Evolutionary conservation across 1,284 basidiomycete genomes (phyloP).

Genomic region (Leccinum angustisporum): DNA sequence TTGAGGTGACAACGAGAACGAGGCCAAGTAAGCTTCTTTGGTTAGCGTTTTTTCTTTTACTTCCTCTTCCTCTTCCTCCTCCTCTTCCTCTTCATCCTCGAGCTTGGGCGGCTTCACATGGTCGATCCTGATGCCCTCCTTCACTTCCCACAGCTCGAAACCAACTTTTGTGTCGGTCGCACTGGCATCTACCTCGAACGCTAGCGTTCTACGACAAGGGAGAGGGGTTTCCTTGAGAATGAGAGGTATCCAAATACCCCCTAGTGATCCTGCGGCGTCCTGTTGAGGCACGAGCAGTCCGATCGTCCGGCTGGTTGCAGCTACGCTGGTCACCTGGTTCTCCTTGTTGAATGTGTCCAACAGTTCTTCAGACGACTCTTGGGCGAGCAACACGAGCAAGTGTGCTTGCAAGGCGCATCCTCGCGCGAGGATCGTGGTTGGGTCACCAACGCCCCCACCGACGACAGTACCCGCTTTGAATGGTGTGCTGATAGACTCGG

Average conservation of each 20-base stretch:
- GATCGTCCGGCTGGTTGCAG: conserved; percentile 67
- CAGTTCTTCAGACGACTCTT: conserved; percentile 50
- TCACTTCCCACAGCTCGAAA: conserved; percentile 88
- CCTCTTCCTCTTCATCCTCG: conserved; percentile 55
- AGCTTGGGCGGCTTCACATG: conserved; percentile 52
- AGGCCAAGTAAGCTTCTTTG: conserved; percentile 61
- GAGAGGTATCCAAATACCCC: conserved; percentile 66
- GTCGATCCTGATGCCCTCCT: conserved; percentile 77
- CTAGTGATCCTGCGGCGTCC: conserved; percentile 43
- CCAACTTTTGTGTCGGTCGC: conserved; percentile 53
- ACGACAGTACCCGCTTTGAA: conserved; percentile 65
- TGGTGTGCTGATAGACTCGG: conserved; percentile 64
- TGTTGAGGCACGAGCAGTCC: conserved; percentile 79
- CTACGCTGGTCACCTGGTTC: conserved; percentile 44
- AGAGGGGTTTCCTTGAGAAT: conserved; percentile 76
- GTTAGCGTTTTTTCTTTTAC: conserved; percentile 67
- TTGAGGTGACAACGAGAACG: conserved; percentile 51
- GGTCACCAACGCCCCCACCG: conserved; percentile 75
- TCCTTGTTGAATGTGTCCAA: conserved; percentile 52
- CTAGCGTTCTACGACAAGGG: conserved; percentile 72
- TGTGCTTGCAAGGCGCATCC: conserved; percentile 89
- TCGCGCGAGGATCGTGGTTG: conserved; percentile 86
- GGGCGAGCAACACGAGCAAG: conserved; percentile 56
- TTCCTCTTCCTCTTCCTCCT: conserved; percentile 57
- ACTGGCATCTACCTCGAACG: conserved; percentile 68